phyloP scores from a whole-genome alignment of 371 early-diverging fungal species.

The Polyrhizophydium stewartii region DNA sequence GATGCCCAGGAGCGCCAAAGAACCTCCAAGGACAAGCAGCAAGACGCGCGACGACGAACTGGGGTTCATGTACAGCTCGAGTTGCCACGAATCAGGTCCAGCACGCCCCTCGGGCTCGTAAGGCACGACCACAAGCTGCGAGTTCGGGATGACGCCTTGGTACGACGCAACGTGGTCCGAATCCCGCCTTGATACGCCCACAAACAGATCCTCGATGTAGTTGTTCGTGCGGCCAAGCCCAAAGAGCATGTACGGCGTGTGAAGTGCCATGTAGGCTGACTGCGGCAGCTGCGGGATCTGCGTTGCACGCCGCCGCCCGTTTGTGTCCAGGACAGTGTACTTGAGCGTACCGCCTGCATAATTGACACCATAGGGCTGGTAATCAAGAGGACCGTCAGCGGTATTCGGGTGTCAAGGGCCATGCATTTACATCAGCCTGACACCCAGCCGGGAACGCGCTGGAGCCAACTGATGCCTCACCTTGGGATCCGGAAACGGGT shows the following conservation, averaged over 20 bases:
- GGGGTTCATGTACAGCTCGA: slow-evolving; percentile 73
- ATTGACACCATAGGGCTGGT: slow-evolving; percentile 72
- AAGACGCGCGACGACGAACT: slow-evolving; percentile 76
- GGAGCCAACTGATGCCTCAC: slow-evolving; percentile 4
- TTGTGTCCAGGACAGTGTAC: slow-evolving; percentile 75
- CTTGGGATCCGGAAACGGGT: slow-evolving; percentile 34
- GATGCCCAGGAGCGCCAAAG: slow-evolving; percentile 59
- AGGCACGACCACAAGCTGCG: slow-evolving; percentile 85
- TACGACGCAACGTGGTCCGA: slow-evolving; percentile 50
- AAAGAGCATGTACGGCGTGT: slow-evolving; percentile 79
- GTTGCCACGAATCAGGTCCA: slow-evolving; percentile 35
- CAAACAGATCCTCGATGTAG: slow-evolving; percentile 87
- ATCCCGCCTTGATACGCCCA: slow-evolving; percentile 72
- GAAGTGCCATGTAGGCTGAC: slow-evolving; percentile 65
- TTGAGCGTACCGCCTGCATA: slow-evolving; percentile 81
- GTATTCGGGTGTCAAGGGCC: neutral
- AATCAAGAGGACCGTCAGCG: neutral
- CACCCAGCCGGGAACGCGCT: neutral
- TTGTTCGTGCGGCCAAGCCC: slow-evolving; percentile 93
- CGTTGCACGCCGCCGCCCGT: slow-evolving; percentile 69
- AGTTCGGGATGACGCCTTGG: slow-evolving; percentile 89
- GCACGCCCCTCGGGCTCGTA: slow-evolving; percentile 56
- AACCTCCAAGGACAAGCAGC: slow-evolving; percentile 59
- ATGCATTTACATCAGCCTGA: slow-evolving; percentile 1
- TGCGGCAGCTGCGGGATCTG: slow-evolving; percentile 79